Percentiles rank a stretch among this genome's conserved stretches.
phyloP scores from a whole-genome alignment of 306 rosid species.

The Gastrolobium villosum region DNA sequence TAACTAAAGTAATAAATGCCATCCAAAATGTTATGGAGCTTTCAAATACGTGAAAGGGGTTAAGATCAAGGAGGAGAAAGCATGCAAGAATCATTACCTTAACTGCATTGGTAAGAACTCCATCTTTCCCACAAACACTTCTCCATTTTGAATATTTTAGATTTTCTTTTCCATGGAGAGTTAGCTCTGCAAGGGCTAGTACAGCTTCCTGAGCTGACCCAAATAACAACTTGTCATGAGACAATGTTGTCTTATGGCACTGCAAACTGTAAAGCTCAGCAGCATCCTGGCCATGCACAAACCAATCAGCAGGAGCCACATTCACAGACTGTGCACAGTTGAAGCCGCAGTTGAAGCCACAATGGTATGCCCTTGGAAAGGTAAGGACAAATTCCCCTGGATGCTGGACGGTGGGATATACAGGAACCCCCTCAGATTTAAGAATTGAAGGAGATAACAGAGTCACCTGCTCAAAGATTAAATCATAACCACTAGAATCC shows the following conservation, averaged over 20 bases:
- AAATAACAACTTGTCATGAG: constrained; percentile 88
- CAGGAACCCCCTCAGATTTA: constrained; percentile 79
- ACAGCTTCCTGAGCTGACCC: too few species aligned
- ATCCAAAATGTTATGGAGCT: too few species aligned
- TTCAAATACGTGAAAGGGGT: too few species aligned
- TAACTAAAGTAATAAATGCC: too few species aligned
- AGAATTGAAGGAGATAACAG: constrained; percentile 93
- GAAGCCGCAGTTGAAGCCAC: constrained; percentile 95
- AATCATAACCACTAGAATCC: constrained; percentile 36
- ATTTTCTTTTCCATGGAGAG: too few species aligned
- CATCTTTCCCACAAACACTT: too few species aligned
- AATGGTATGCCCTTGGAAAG: constrained; percentile 95
- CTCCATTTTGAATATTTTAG: too few species aligned
- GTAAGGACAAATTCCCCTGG: constrained; percentile 90
- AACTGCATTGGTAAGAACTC: too few species aligned
- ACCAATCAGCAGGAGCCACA: constrained; percentile 97
- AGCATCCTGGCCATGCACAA: constrained; percentile 90
- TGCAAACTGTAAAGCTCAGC: constrained; percentile 88
- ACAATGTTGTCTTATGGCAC: constrained; percentile 83
- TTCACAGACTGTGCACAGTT: constrained; percentile 99
- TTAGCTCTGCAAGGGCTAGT: too few species aligned
- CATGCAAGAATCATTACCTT: too few species aligned
- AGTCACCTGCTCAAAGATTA: constrained; percentile 80
- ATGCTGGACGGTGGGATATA: constrained; percentile 74
- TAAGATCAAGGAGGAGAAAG: too few species aligned